phyloP scores from a whole-genome alignment of 1,284 basidiomycete species.

The Sutorius eximius region DNA sequence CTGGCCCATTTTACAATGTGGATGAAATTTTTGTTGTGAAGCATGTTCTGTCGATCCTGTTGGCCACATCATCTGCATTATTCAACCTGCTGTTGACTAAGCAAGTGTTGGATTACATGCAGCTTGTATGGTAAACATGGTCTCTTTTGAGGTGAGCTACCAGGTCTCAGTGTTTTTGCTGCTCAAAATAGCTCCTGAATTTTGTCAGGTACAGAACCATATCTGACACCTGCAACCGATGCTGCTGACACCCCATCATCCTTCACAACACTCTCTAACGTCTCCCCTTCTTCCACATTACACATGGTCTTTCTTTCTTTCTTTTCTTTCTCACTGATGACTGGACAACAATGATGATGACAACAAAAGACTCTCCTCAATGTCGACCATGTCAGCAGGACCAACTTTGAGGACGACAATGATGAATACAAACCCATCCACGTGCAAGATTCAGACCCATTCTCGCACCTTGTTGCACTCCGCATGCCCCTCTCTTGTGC shows the following conservation, averaged over 20 bases:
- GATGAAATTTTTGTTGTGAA: constrained; percentile 77
- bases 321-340: constrained; percentile 8
- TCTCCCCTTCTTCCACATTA: no score
- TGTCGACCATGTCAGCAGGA: constrained; percentile 17
- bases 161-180: no score
- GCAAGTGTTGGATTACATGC: constrained; percentile 51
- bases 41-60: constrained; percentile 63
- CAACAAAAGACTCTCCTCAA: constrained; percentile 13
- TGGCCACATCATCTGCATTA: constrained; percentile 30
- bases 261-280: no score
- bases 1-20: constrained; percentile 71
- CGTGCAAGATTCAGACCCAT: constrained; percentile 19
- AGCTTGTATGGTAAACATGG: no score
- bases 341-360: not conserved
- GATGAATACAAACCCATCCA: constrained; percentile 27
- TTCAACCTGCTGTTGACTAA: constrained; percentile 43
- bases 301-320: no score
- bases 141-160: no score
- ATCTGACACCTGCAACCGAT: no score
- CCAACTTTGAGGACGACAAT: constrained; percentile 22
- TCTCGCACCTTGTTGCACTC: constrained; percentile 11
- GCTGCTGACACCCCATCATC: no score
- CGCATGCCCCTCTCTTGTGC: constrained; percentile 23
- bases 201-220: no score
- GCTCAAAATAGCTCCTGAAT: no score